Percentiles rank a stretch among this genome's conserved stretches.
These are phyloP conservation scores for Balakata baccata DNA, from an alignment of 345 rosid genomes.

Conservation along the genomic window DNA sequence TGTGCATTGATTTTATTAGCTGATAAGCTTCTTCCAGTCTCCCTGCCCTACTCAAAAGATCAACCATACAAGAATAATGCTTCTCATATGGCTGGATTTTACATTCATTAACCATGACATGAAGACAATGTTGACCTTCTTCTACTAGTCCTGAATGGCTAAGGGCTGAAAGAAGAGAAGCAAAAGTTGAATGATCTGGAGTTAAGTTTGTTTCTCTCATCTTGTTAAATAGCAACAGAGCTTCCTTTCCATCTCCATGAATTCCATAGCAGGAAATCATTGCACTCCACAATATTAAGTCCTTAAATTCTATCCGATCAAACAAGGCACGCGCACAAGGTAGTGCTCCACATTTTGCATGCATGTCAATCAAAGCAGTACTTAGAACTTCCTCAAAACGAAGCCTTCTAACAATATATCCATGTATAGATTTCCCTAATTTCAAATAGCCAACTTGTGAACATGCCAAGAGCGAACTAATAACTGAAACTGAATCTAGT, in stretches of 20 bases:
- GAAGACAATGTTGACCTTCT: conserved; percentile 61
- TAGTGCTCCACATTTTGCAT: conserved; percentile 64
- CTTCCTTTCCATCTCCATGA: conserved; percentile 66
- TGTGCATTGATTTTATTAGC: conserved; percentile 46
- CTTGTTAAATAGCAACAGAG: conserved; percentile 48
- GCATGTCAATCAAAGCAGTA: conserved; percentile 64
- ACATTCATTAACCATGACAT: conserved; percentile 39
- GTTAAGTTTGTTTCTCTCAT: conserved; percentile 42
- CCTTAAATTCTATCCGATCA: conserved; percentile 43
- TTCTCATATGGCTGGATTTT: conserved; percentile 58
- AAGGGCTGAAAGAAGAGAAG: conserved; percentile 66
- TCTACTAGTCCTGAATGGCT: conserved; percentile 65
- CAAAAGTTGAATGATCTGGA: conserved; percentile 69
- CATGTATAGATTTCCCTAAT: conserved; percentile 54
- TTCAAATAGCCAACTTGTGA: conserved; percentile 57
- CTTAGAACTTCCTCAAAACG: conserved; percentile 38
- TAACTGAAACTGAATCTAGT: conserved; percentile 55
- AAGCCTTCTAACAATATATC: conserved; percentile 47
- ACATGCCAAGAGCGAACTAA: conserved; percentile 52
- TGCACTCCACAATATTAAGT: conserved; percentile 64
- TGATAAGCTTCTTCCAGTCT: conserved; percentile 57
- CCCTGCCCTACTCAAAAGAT: conserved; percentile 71
- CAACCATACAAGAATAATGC: conserved; percentile 66
- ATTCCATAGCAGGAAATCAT: conserved; percentile 64
- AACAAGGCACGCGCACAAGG: conserved; percentile 45